A percentile compares a stretch with the other conserved stretches of the same genome.
phyloP scores from a whole-genome alignment of 352 stramenopile genomes.

The Aphanomyces cochlioides region DNA sequence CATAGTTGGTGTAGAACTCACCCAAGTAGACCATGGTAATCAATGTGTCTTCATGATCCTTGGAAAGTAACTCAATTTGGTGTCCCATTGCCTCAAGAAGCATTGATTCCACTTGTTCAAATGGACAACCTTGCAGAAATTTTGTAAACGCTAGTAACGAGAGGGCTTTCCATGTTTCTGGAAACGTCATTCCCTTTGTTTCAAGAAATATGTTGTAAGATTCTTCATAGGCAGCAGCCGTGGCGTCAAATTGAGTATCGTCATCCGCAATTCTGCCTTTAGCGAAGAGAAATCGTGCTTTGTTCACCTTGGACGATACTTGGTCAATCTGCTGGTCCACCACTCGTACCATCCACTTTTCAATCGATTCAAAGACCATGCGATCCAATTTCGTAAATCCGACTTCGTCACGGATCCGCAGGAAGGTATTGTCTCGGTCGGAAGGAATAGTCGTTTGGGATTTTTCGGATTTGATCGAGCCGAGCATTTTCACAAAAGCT shows the following conservation, averaged over 20 bases:
- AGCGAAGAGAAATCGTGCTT: not conserved
- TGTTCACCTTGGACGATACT: not conserved
- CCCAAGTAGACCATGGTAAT: not conserved
- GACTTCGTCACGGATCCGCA: not conserved
- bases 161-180: not conserved
- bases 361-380: not conserved
- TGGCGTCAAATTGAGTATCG: not conserved
- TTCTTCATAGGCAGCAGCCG: not conserved
- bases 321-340: not conserved
- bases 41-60: slow-evolving; percentile 1
- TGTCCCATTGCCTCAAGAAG: not conserved
- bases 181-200: not conserved
- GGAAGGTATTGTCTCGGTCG: not conserved
- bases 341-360: not conserved
- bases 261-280: not conserved
- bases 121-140: not conserved
- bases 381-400: not conserved
- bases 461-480: slow-evolving; percentile 1
- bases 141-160: not conserved
- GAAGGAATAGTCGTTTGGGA: not conserved
- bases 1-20: not conserved
- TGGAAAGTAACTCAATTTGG: not conserved
- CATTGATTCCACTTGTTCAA: not conserved
- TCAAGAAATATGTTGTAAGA: not conserved
- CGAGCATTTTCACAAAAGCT: not conserved